phyloP scores from a whole-genome alignment of 2,329 filamentous ascomycete species.

The Pestalotiopsis sp. region DNA sequence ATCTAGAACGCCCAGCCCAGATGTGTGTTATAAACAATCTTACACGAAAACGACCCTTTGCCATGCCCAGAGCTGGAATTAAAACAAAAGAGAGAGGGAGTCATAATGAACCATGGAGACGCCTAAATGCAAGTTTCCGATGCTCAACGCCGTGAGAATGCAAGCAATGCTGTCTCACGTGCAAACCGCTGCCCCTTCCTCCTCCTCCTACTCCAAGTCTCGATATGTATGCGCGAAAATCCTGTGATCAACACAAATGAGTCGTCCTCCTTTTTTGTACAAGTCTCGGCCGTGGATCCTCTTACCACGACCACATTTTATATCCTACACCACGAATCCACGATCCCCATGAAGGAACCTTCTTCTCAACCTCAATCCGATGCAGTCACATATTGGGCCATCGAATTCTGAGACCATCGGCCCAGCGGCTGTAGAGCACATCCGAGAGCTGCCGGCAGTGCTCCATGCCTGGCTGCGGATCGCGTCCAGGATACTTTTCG shows the following conservation, averaged over 20 bases:
- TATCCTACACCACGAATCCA: background rate
- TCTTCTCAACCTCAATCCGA: background rate
- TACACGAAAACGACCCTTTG: background rate
- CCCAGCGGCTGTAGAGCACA: constrained; percentile 89
- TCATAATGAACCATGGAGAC: constrained; percentile 3
- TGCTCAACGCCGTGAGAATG: background rate
- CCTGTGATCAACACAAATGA: background rate
- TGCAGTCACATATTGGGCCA: constrained; percentile 48
- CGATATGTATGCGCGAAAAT: background rate
- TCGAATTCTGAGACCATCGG: constrained; percentile 74
- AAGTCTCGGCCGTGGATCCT: background rate
- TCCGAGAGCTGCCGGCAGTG: constrained; percentile 88
- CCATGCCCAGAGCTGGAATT: constrained; percentile 1
- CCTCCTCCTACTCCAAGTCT: background rate
- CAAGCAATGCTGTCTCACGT: background rate
- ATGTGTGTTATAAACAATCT: constrained; percentile 1
- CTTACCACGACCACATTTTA: background rate
- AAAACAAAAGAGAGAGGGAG: background rate
- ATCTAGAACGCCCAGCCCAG: background rate
- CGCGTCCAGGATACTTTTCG: constrained; percentile 57
- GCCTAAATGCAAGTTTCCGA: background rate
- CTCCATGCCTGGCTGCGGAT: constrained; percentile 76
- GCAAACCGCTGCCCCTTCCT: background rate
- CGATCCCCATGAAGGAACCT: background rate
- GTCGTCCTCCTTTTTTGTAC: background rate